Conservation (phyloP, 805 yeast genomes). For the Lipomyces starkeyi region DNA sequence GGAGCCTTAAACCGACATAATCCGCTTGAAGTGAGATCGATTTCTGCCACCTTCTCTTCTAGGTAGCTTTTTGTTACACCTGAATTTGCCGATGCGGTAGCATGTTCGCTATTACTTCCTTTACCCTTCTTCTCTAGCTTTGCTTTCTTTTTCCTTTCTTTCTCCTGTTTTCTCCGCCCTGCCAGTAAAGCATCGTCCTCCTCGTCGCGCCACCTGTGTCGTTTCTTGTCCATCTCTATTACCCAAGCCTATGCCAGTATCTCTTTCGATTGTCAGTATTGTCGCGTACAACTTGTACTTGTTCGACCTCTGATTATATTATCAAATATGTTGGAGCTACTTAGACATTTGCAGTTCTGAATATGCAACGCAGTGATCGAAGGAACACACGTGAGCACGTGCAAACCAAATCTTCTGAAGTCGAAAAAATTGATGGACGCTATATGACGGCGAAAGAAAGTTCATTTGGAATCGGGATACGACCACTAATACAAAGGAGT, state of each 20-base stretch:
- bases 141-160: constrained; percentile 28
- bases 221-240: constrained; percentile 21
- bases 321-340: neutral
- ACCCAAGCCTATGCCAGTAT: neutral
- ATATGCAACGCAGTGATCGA: neutral
- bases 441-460: neutral
- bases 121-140: constrained; percentile 22
- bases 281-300: neutral
- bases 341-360: neutral
- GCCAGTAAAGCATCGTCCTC: constrained; percentile 22
- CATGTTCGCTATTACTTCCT: neutral
- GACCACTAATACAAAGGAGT: neutral
- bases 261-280: neutral
- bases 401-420: neutral
- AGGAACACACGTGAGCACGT: neutral
- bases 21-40: constrained; percentile 9
- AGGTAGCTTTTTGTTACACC: neutral
- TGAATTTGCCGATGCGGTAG: neutral
- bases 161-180: constrained; percentile 16
- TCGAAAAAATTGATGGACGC: too few species aligned
- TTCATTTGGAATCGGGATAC: neutral
- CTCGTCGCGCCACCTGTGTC: constrained; percentile 36
- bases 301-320: neutral
- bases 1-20: constrained; percentile 17
- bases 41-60: constrained; percentile 5